Conservation (phyloP, 2,329 filamentous ascomycete species). For the Elsinoe ampelina region DNA sequence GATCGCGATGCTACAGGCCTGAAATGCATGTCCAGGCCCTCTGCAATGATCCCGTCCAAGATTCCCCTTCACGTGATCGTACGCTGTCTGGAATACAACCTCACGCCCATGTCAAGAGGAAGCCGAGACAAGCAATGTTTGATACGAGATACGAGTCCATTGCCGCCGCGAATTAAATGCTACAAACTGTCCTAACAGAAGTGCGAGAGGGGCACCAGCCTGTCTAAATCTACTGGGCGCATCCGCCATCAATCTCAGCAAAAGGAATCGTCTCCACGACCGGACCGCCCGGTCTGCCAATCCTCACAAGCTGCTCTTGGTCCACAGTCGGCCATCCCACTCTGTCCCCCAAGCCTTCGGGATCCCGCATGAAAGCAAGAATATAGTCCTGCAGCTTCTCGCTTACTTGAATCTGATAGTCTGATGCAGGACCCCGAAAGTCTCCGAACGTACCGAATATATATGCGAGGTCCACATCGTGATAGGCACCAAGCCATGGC, state of each 20-base stretch:
- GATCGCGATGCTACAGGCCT: too few species aligned
- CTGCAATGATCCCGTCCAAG: too few species aligned
- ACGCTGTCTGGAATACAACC: too few species aligned
- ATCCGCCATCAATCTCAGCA: background rate
- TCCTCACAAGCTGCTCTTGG: background rate
- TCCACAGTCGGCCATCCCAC: background rate
- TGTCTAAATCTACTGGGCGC: background rate
- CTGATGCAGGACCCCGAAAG: constrained; percentile 16
- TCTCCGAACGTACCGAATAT: constrained; percentile 33
- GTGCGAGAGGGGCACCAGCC: too few species aligned
- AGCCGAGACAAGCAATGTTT: too few species aligned
- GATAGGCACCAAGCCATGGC: constrained; percentile 37
- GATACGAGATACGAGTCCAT: too few species aligned
- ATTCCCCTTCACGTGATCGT: too few species aligned
- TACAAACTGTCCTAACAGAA: too few species aligned
- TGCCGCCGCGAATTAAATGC: too few species aligned
- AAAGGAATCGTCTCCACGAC: background rate
- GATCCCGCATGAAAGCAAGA: constrained; percentile 10
- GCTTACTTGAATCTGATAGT: constrained; percentile 23
- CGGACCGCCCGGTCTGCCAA: background rate
- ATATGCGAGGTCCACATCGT: constrained; percentile 32
- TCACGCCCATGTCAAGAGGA: too few species aligned
- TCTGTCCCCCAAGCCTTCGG: background rate
- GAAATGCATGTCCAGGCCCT: too few species aligned
- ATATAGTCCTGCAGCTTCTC: constrained; percentile 27